Conservation (phyloP, 768 basidiomycete species). For the Termitomyces sp. region DNA sequence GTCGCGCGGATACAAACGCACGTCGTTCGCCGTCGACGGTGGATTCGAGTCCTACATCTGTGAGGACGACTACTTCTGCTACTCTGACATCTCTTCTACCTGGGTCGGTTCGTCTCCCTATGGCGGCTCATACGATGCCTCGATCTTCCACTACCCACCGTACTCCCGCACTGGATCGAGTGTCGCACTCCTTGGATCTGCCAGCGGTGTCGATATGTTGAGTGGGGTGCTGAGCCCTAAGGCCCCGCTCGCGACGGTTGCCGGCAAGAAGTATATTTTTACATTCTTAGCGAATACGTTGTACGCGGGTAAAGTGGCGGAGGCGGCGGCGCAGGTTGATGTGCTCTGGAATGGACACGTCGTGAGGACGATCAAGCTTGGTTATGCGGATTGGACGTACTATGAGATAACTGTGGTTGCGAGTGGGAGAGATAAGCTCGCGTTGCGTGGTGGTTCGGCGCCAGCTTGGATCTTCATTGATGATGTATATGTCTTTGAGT, state of each 20-base stretch:
- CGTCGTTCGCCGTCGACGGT: slow-evolving; percentile 34
- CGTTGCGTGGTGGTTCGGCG: slow-evolving; percentile 36
- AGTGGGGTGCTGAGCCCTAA: slow-evolving; percentile 35
- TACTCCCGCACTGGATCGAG: slow-evolving; percentile 39
- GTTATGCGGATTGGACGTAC: slow-evolving; percentile 35
- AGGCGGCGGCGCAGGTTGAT: slow-evolving; percentile 33
- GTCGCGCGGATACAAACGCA: slow-evolving; percentile 44
- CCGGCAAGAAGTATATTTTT: slow-evolving; percentile 35
- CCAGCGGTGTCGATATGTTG: slow-evolving; percentile 30
- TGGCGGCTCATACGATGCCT: slow-evolving; percentile 38
- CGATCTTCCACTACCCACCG: slow-evolving; percentile 37
- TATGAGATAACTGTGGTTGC: slow-evolving; percentile 32
- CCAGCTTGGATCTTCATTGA: slow-evolving; percentile 50
- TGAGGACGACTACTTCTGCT: slow-evolving; percentile 33
- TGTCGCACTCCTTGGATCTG: slow-evolving; percentile 42
- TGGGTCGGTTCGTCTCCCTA: slow-evolving; percentile 37
- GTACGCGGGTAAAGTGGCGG: slow-evolving; percentile 30
- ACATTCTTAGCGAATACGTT: slow-evolving; percentile 40
- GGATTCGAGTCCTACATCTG: slow-evolving; percentile 42
- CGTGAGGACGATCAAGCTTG: slow-evolving; percentile 30
- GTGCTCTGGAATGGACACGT: slow-evolving; percentile 40
- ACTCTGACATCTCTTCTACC: slow-evolving; percentile 28
- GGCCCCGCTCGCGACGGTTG: slow-evolving; percentile 28
- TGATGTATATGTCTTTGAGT: slow-evolving; percentile 28
- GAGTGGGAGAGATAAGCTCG: slow-evolving; percentile 14